Conservation (phyloP, 176 grass and related monocot species). For the Hsuehochloa calcarea region DNA sequence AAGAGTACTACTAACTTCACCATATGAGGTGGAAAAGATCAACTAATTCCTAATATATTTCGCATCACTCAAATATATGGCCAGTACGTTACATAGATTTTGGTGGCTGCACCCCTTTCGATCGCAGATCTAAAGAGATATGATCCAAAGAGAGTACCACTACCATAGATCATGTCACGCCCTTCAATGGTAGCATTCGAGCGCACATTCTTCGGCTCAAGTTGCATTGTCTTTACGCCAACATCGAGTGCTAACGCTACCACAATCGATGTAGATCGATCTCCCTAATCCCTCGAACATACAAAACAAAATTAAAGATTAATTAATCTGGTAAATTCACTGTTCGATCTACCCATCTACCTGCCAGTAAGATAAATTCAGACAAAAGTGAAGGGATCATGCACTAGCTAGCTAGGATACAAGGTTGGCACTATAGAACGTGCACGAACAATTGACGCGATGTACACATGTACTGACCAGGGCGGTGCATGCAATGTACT, state of each 20-base stretch:
- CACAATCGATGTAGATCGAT: background rate
- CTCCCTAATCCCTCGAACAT: background rate
- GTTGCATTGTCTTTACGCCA: conserved; percentile 34
- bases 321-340: background rate
- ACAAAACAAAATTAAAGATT: background rate
- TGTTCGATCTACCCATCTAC: background rate
- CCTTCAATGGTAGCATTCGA: conserved; percentile 18
- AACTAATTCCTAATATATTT: background rate
- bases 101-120: background rate
- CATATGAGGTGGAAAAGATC: background rate
- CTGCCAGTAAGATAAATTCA: background rate
- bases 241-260: background rate
- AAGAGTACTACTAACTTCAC: background rate
- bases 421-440: conserved; percentile 37
- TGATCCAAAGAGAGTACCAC: no score
- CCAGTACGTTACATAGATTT: background rate
- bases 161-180: conserved; percentile 2
- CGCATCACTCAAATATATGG: background rate
- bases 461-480: conserved; percentile 11
- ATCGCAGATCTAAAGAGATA: conserved; percentile 2
- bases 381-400: background rate
- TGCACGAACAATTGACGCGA: conserved; percentile 29
- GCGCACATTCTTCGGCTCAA: conserved; percentile 32
- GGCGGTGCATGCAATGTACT: conserved; percentile 28
- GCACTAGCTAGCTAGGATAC: conserved; percentile 17